Conservation (phyloP, 2,329 filamentous ascomycete species). For the Coniella vitis region DNA sequence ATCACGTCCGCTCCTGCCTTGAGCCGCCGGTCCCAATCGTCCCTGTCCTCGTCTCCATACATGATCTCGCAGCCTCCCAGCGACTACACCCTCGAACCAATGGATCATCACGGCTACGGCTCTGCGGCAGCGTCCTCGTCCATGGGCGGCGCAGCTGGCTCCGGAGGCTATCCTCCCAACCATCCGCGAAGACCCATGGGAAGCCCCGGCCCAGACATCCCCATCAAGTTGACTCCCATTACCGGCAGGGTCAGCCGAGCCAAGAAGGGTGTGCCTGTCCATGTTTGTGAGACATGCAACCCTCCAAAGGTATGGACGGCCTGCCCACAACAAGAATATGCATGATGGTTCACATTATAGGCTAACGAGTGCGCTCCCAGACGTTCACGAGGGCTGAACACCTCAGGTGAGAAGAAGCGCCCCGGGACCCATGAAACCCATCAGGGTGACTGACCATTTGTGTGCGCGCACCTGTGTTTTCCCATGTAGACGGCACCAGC, state of each 20-base stretch:
- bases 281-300: conserved; percentile 45
- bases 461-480: no score
- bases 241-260: conserved; percentile 51
- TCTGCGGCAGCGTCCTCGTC: conserved; percentile 28
- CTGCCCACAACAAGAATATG: not conserved
- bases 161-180: conserved; percentile 17
- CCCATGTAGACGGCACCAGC: conserved; percentile 47
- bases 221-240: conserved; percentile 48
- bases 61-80: conserved; percentile 31
- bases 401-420: conserved; percentile 38
- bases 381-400: conserved; percentile 59
- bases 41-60: conserved; percentile 17
- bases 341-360: conserved; percentile 18
- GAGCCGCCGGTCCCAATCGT: conserved; percentile 20
- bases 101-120: conserved; percentile 36
- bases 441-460: conserved; percentile 23
- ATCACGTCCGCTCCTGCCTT: conserved; percentile 14
- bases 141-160: conserved; percentile 21
- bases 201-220: conserved; percentile 29
- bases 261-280: conserved; percentile 53
- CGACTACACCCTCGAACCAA: conserved; percentile 42
- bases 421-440: conserved; percentile 8
- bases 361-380: no score
- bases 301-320: conserved; percentile 40
- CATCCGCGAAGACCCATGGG: conserved; percentile 36